These are phyloP conservation scores for Globisporangium canariense DNA, from an alignment of 352 stramenopile species.

Conservation along the genomic window DNA sequence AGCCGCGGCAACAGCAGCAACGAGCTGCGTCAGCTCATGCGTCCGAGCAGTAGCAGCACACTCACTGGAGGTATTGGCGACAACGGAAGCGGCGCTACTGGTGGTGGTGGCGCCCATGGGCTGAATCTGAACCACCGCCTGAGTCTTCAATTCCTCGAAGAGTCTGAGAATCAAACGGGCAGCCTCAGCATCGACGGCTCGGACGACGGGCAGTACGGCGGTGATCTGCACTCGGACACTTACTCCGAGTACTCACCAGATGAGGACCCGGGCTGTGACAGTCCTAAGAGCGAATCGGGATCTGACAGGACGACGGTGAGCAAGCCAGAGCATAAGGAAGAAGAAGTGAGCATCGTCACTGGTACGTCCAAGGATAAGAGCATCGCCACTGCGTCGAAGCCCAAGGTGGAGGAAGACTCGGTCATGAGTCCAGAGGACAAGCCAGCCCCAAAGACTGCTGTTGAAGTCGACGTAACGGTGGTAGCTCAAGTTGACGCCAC, in stretches of 20 bases:
- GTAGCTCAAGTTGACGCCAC: background rate
- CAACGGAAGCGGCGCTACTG: no score
- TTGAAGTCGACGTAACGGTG: background rate
- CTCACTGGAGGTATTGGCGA: background rate
- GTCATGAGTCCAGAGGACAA: background rate
- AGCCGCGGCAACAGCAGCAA: background rate
- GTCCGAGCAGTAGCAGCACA: background rate
- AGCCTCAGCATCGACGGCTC: background rate
- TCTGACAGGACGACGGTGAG: no score
- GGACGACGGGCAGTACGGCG: background rate
- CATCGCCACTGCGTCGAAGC: background rate
- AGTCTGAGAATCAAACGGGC: background rate
- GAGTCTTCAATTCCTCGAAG: slow-evolving; percentile 13
- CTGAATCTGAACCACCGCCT: slow-evolving; percentile 5
- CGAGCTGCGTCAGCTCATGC: slow-evolving; percentile 1
- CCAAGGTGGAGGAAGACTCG: background rate
- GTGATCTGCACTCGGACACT: slow-evolving; percentile 5
- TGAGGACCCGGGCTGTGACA: slow-evolving; percentile 4
- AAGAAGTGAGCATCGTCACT: background rate
- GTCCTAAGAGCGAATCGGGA: slow-evolving; percentile 1
- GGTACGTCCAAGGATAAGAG: background rate
- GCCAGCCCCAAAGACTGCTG: background rate
- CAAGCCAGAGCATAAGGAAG: background rate
- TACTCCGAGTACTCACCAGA: slow-evolving; percentile 9
- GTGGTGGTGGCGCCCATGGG: background rate